phyloP scores from a whole-genome alignment of 495 filamentous ascomycete species.

The Podospora tetraspora region DNA sequence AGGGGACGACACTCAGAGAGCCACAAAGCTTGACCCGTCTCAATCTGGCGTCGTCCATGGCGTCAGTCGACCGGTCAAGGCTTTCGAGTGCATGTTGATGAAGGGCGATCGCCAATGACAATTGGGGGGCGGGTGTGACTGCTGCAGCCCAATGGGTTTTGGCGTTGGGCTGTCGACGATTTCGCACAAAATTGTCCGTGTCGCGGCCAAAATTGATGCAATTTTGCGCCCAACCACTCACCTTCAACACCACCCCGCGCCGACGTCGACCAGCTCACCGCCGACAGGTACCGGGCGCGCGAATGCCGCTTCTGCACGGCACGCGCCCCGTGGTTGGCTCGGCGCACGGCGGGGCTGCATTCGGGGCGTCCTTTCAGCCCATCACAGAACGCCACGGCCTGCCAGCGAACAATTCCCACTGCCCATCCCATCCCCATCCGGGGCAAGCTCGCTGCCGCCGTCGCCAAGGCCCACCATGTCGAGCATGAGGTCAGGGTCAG shows the following conservation, averaged over 20 bases:
- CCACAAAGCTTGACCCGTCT: not conserved
- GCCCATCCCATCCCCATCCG: not conserved
- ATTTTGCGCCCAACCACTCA: conserved; percentile 14
- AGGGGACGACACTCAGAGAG: not conserved
- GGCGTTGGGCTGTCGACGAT: not conserved
- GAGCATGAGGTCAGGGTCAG: not conserved
- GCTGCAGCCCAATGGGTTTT: conserved; percentile 19
- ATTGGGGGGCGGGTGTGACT: conserved; percentile 11
- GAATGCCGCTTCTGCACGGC: not conserved
- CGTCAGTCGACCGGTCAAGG: not conserved
- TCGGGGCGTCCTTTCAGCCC: conserved; percentile 18
- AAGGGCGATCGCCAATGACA: conserved; percentile 10
- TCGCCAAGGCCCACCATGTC: not conserved
- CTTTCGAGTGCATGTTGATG: not conserved
- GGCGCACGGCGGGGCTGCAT: conserved; percentile 13
- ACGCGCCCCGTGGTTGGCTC: conserved; percentile 16
- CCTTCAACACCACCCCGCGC: not conserved
- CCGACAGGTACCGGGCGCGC: conserved; percentile 8
- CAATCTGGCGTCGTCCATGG: not conserved
- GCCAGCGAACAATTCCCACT: conserved; percentile 1
- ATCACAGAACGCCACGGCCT: conserved; percentile 26
- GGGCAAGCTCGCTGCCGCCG: not conserved
- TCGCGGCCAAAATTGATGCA: not conserved
- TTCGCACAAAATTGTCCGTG: conserved; percentile 6
- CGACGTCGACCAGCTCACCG: conserved; percentile 5